These are phyloP conservation scores for Neonectria sp. DNA, from an alignment of 2,329 filamentous ascomycete genomes.

Conservation along the genomic window DNA sequence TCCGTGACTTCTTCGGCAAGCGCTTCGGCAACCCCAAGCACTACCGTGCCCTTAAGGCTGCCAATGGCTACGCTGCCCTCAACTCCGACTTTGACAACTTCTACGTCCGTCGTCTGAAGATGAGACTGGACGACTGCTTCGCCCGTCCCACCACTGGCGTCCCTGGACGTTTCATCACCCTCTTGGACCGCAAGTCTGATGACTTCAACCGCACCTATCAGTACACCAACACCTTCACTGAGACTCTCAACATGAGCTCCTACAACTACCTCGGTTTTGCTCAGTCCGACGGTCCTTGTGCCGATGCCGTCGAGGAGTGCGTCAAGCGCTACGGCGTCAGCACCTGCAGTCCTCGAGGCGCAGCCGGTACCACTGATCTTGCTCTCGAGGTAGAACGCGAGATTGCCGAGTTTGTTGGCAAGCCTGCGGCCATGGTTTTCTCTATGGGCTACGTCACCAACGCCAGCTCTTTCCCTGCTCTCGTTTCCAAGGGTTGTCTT, in stretches of 20 bases:
- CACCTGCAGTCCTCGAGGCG: conserved; percentile 84
- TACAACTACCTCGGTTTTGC: conserved; percentile 99
- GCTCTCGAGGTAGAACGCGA: conserved; percentile 91
- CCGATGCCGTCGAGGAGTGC: conserved; percentile 89
- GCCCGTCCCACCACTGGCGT: conserved; percentile 93
- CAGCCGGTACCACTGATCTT: conserved; percentile 90
- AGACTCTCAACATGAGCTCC: conserved; percentile 98
- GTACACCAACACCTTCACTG: conserved; percentile 89
- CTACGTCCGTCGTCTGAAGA: conserved; percentile 92
- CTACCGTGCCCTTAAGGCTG: conserved; percentile 86
- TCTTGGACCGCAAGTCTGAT: conserved; percentile 90
- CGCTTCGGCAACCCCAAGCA: conserved; percentile 86
- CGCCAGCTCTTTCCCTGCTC: conserved; percentile 89
- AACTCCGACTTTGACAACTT: conserved; percentile 99
- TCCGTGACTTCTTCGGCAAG: conserved; percentile 98
- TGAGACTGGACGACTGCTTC: conserved; percentile 97
- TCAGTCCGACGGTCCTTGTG: conserved; percentile 96
- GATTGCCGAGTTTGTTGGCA: conserved; percentile 92
- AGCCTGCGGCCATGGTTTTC: conserved; percentile 95
- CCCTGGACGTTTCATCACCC: conserved; percentile 92
- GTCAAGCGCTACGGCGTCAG: conserved; percentile 90
- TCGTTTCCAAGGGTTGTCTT: conserved; percentile 93
- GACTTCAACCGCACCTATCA: conserved; percentile 94
- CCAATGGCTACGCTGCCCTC: conserved; percentile 92
- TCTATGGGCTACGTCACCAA: conserved; percentile 99